A percentile compares a stretch with the other conserved stretches of the same genome.
phyloP scores from a whole-genome alignment of 345 rosid species.

The Eucalyptus marginata region DNA sequence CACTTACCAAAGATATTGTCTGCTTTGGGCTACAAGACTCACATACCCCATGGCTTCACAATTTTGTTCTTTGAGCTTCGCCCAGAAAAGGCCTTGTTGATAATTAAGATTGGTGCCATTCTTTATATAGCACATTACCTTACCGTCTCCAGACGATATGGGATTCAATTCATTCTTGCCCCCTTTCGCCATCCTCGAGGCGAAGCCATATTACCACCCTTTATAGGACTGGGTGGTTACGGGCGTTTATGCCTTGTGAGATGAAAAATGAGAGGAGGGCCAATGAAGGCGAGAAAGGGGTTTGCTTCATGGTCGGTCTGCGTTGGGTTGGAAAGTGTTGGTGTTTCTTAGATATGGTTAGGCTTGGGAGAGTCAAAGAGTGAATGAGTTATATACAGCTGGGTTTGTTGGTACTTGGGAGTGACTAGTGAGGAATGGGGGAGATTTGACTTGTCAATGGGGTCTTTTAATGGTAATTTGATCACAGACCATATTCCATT shows the following conservation, averaged over 20 bases:
- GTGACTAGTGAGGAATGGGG: neutral
- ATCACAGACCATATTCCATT: constrained; percentile 63
- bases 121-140: no score
- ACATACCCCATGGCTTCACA: no score
- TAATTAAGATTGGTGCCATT: no score
- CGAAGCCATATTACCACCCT: no score
- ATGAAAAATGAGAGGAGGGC: neutral
- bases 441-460: neutral
- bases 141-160: no score
- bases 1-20: no score
- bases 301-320: neutral
- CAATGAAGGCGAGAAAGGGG: neutral
- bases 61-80: no score
- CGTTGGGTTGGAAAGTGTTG: neutral
- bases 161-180: no score
- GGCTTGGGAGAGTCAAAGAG: neutral
- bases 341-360: neutral
- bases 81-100: no score
- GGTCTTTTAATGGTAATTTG: neutral
- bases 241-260: constrained; percentile 13
- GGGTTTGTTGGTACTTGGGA: neutral
- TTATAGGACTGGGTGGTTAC: no score
- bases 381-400: neutral
- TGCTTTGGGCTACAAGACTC: no score
- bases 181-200: no score